These are phyloP conservation scores for Melampsora larici-populina DNA, from an alignment of 1,284 basidiomycete genomes.

Conservation along the genomic window DNA sequence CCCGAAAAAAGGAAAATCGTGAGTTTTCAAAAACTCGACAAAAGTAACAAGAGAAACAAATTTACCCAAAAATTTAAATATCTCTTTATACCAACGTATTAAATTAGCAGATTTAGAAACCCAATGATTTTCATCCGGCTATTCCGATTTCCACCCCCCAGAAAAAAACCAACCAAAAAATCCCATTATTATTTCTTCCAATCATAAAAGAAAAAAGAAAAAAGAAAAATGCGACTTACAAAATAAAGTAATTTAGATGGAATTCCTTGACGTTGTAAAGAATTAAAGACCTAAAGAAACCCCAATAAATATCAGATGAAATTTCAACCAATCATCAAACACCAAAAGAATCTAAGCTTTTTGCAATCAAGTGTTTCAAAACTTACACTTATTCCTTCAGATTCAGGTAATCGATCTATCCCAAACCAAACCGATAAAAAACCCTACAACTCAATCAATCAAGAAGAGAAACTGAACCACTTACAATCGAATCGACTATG, in stretches of 20 bases:
- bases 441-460: constrained; percentile 6
- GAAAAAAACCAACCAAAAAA: not conserved
- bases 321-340: not conserved
- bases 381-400: constrained; percentile 35
- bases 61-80: constrained; percentile 48
- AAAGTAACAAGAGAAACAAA: constrained; percentile 16
- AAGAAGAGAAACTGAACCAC: constrained; percentile 41
- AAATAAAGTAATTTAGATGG: constrained; percentile 48
- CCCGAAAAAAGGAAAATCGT: no score
- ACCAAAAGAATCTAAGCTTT: not conserved
- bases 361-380: not conserved
- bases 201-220: not conserved
- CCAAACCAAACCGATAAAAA: not conserved
- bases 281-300: constrained; percentile 46
- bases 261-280: constrained; percentile 48
- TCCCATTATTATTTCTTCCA: not conserved
- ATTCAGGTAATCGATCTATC: constrained; percentile 36
- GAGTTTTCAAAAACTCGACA: no score
- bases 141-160: not conserved
- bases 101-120: constrained; percentile 46
- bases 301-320: not conserved
- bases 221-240: constrained; percentile 15
- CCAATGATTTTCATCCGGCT: constrained; percentile 47
- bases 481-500: constrained; percentile 49
- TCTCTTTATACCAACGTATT: constrained; percentile 48